Base-by-base conservation (phyloP, 2,329 filamentous ascomycete species). In the Neonectria punicea region DNA sequence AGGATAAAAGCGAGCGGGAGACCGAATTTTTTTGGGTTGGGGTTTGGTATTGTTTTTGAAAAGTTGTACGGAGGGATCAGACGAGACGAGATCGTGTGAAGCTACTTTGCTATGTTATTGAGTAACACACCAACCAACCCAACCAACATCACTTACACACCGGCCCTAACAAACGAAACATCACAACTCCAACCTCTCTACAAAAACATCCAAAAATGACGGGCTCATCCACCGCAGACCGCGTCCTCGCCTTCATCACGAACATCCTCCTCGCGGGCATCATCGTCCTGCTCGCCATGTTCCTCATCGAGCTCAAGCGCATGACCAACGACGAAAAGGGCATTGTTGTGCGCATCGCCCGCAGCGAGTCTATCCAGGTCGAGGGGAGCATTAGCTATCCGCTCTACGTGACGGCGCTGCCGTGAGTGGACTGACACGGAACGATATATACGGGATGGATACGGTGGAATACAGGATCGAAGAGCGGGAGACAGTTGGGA, bases 291-390 rank as follows among this genome's bases (percentile, higher is more conserved):
- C 32, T 69, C 20, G 67, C 65, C 55, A 57, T 69, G 55, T 30
- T 67, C 49, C 65, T 67, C 39, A 59, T 62, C 44, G 65, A 67
- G 59, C 28, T 67, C 54, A 67, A 67, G 58, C 58, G 53, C 30
- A 43, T 67, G 44, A 61, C 61, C 22, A 44, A 58, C 28, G 30
- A 49, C n/a, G 41, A 53, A 6, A 51, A 53, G 22, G 61, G 65
- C 44, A 36, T 67, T 18, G 55, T 62, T 16, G 36, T 67, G 7
- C 53, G 62, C 18, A 41, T 49, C 41, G 50, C 34, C 4, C 14
- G 14, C 10, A 20, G 30, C 22, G 20, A 50, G 41, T 13, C 49
- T 5, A 18, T 67, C 13, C 39, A 51, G 8, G 61, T 68, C 5
- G 51, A 53, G 16, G 39, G 59, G 30, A n/a, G 44, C 13, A 14